Base-by-base conservation (phyloP, 2,329 filamentous ascomycete species). In the Alternaria sp. region DNA sequence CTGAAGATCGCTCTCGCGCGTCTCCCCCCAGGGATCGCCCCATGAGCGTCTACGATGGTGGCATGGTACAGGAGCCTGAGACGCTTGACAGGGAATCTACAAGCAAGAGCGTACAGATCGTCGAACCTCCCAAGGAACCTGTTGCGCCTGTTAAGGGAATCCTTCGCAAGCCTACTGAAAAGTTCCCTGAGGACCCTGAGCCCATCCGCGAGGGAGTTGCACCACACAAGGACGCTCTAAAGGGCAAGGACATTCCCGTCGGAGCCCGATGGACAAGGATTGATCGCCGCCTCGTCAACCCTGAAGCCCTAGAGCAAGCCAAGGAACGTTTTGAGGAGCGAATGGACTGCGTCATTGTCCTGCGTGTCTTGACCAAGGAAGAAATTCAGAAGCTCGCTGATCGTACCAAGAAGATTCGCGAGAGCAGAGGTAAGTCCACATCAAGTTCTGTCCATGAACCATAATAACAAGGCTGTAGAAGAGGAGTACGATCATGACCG, bases 201-300 rank as follows among this genome's bases (percentile, higher is more conserved):
- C 90, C 92, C 0, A 85, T 96, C 36, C 87, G 94, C 20, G 94
- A 97, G 77, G 94, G 94, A 16, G 94, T 97, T 7, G 93, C 94
- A 2, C 94, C 94, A n/a, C 87, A 97, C 74, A 97, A 97, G 80
- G 93, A 97, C 74, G 89, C 92, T 50, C 89, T 90, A 78, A 89
- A 89, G 74, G 78, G 77, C 57, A 88, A 90, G 63, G 90, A 92
- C 40, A 92, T 93, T 32, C 83, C 83, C 5, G 81, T 89, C 0
- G 92, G 91, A 59, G 94, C 94, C 34, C 87, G 93, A 56, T 97
- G 94, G 94, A 97, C 94, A 48, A 97, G 95, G 81, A 94, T 98
- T 74, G 92, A 91, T 75, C 89, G 94, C 58, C 89, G 90, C 67
- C 86, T 97, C 57, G 94, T 98, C 71, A 97, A 96, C 69, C 93